phyloP scores from a whole-genome alignment of 164 flowering plant genomes.

The Nymphaea thermarum region DNA sequence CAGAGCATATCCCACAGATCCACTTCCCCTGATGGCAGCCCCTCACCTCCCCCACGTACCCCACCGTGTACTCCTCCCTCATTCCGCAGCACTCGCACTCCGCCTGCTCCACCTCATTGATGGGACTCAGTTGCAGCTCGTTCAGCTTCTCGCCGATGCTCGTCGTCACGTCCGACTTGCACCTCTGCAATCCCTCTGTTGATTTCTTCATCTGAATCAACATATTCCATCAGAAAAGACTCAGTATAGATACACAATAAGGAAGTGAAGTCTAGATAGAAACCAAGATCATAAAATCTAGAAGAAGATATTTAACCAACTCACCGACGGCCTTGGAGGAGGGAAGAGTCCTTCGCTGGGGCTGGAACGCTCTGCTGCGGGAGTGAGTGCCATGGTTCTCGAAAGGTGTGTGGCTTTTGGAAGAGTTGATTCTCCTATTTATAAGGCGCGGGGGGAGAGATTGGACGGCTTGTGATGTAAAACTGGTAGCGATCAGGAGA shows the following conservation, averaged over 20 bases:
- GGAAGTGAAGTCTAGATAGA: no score
- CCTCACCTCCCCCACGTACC: constrained; percentile 25
- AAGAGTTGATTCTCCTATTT: neutral
- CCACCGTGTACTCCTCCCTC: constrained; percentile 42
- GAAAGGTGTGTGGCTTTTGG: neutral
- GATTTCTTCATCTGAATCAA: neutral
- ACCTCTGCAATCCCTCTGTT: constrained; percentile 19
- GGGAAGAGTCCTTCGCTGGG: neutral
- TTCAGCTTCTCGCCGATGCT: constrained; percentile 10
- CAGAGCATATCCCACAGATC: constrained; percentile 61
- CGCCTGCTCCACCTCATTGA: constrained; percentile 18
- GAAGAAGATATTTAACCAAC: neutral
- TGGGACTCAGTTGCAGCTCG: neutral
- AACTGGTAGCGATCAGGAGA: neutral
- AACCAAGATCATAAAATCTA: no score
- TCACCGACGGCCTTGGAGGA: neutral
- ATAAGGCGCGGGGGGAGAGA: neutral
- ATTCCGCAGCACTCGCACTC: constrained; percentile 55
- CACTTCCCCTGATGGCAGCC: constrained; percentile 30
- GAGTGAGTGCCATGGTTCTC: neutral
- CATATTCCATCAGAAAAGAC: no score
- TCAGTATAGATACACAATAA: no score
- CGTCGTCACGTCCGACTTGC: constrained; percentile 21
- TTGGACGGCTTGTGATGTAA: neutral
- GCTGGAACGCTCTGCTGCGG: neutral